These are phyloP conservation scores for Hygrophoropsis aurantiaca DNA, from an alignment of 768 basidiomycete species.

Conservation along the genomic window DNA sequence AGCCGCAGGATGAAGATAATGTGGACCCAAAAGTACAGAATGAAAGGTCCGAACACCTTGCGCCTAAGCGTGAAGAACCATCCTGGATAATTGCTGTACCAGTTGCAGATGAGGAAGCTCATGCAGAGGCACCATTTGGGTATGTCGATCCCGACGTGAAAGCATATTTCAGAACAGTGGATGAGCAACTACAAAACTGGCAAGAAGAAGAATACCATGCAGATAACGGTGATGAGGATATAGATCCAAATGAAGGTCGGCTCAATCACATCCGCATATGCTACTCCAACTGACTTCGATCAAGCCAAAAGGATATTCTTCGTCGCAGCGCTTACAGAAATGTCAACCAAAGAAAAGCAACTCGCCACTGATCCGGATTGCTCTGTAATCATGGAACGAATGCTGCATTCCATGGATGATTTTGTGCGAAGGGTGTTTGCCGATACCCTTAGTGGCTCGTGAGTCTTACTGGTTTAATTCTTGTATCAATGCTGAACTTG, in stretches of 20 bases:
- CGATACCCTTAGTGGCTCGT: constrained; percentile 88
- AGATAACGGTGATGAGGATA: constrained; percentile 45
- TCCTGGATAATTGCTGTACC: constrained; percentile 67
- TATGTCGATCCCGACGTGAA: constrained; percentile 88
- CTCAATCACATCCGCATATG: constrained; percentile 3
- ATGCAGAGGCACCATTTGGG: constrained; percentile 82
- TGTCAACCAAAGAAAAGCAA: constrained; percentile 84
- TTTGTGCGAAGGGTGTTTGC: constrained; percentile 90
- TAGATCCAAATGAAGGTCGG: constrained; percentile 73
- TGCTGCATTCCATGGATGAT: constrained; percentile 93
- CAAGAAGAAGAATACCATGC: constrained; percentile 52
- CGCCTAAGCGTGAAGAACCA: constrained; percentile 39
- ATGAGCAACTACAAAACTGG: constrained; percentile 86
- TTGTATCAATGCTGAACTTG: constrained; percentile 6
- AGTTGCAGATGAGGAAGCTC: constrained; percentile 35
- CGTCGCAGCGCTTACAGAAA: constrained; percentile 78
- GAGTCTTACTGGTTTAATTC: constrained; percentile 36
- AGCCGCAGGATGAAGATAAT: constrained; percentile 29
- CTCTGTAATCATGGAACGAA: constrained; percentile 84
- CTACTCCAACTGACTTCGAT: constrained; percentile 6
- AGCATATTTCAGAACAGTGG: constrained; percentile 89
- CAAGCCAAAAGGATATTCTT: constrained; percentile 77
- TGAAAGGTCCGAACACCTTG: constrained; percentile 3
- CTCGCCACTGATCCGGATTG: constrained; percentile 94
- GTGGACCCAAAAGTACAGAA: constrained; percentile 4